phyloP scores from a whole-genome alignment of 1,139 yeast species.

The Hyphopichia fennica region DNA sequence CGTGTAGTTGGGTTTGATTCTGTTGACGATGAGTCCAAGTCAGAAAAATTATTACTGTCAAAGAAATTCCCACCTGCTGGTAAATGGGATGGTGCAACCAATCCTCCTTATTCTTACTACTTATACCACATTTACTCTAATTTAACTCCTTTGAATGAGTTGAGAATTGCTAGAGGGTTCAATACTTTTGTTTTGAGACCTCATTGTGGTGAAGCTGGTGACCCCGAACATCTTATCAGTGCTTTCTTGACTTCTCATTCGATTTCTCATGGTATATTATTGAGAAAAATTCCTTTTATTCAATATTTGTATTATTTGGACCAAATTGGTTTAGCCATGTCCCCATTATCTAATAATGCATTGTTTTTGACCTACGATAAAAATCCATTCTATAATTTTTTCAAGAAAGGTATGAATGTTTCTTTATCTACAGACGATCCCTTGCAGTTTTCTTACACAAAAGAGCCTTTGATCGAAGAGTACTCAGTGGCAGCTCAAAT shows the following conservation, averaged over 20 bases:
- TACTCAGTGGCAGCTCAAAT: slow-evolving; percentile 98
- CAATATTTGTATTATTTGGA: slow-evolving; percentile 92
- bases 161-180: slow-evolving; percentile 71
- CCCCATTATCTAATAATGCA: slow-evolving; percentile 95
- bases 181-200: slow-evolving; percentile 94
- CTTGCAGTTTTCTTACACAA: slow-evolving; percentile 89
- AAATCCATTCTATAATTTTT: slow-evolving; percentile 86
- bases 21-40: slow-evolving; percentile 96
- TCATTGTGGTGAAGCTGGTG: slow-evolving; percentile 99
- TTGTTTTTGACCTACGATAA: slow-evolving; percentile 92
- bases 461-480: slow-evolving; percentile 97
- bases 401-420: slow-evolving; percentile 90
- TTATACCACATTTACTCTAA: slow-evolving; percentile 86
- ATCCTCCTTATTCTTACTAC: slow-evolving; percentile 98
- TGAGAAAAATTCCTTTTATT: slow-evolving; percentile 90
- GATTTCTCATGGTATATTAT: slow-evolving; percentile 90
- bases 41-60: slow-evolving; percentile 71
- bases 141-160: slow-evolving; percentile 78
- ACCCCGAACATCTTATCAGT: slow-evolving; percentile 91
- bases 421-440: slow-evolving; percentile 77
- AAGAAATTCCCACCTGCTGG: slow-evolving; percentile 81
- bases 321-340: slow-evolving; percentile 98
- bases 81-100: slow-evolving; percentile 71
- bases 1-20: slow-evolving; percentile 97
- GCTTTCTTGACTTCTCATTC: slow-evolving; percentile 90